These are phyloP conservation scores for Austroboletus rostrupii DNA, from an alignment of 1,284 basidiomycete genomes.

Conservation along the genomic window DNA sequence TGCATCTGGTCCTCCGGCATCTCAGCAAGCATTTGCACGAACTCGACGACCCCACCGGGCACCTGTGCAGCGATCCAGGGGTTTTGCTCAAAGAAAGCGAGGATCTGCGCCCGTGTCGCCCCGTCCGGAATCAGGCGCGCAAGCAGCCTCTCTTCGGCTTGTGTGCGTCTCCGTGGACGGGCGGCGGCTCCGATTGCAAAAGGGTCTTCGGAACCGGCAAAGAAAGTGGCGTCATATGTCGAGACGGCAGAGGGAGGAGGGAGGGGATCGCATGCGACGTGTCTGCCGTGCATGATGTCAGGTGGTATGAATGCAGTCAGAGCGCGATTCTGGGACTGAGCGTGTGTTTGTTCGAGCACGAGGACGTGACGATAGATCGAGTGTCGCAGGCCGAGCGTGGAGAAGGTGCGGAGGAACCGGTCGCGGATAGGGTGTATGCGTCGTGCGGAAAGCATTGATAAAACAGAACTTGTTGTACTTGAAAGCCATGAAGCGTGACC, in stretches of 20 bases:
- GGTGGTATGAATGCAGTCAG: conserved; percentile 72
- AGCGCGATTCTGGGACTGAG: conserved; percentile 34
- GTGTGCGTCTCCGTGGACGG: conserved; percentile 40
- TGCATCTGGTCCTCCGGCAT: conserved; percentile 57
- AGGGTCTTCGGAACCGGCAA: conserved; percentile 57
- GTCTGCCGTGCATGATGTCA: conserved; percentile 43
- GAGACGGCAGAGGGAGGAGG: conserved; percentile 61
- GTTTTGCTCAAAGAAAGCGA: conserved; percentile 32
- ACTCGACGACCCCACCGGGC: conserved; percentile 61
- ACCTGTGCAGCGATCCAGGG: conserved; percentile 49
- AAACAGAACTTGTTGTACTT: conserved; percentile 42
- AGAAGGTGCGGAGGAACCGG: conserved; percentile 45
- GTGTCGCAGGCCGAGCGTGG: conserved; percentile 39
- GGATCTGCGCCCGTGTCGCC: conserved; percentile 51
- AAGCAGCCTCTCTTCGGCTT: conserved; percentile 45
- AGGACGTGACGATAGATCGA: conserved; percentile 73
- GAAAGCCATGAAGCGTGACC: conserved; percentile 67
- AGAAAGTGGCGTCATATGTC: conserved; percentile 69
- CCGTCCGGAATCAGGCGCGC: conserved; percentile 56
- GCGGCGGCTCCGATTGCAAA: conserved; percentile 26
- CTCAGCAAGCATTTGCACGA: conserved; percentile 55
- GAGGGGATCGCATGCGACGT: conserved; percentile 77
- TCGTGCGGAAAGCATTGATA: conserved; percentile 33
- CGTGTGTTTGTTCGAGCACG: conserved; percentile 61
- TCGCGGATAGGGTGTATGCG: conserved; percentile 35